A percentile compares a stretch with the other conserved stretches of the same genome.
phyloP scores from a whole-genome alignment of 2,329 filamentous ascomycete species.

The Alternaria brassicicola region DNA sequence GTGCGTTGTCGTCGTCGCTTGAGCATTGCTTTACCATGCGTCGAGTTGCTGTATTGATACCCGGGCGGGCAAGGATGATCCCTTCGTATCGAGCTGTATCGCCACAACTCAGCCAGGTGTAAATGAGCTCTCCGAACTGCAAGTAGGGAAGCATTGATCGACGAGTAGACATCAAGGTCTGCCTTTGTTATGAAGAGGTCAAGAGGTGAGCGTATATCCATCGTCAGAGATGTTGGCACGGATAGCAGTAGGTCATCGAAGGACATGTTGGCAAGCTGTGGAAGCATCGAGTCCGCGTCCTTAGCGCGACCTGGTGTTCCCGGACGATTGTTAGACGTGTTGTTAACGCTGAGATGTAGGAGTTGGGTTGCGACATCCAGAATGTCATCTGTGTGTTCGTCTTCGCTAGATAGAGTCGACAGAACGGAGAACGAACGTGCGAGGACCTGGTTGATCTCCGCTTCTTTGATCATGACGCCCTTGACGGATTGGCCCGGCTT shows the following conservation, averaged over 20 bases:
- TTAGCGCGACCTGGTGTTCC: conserved; percentile 51
- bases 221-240: conserved; percentile 70
- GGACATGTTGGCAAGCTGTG: conserved; percentile 54
- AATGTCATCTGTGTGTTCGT: conserved; percentile 74
- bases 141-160: conserved; percentile 85
- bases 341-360: conserved; percentile 69
- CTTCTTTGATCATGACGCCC: conserved; percentile 78
- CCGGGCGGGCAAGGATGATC: conserved; percentile 75
- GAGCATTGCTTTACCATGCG: conserved; percentile 65
- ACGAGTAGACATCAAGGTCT: conserved; percentile 80
- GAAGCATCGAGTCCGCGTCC: conserved; percentile 38
- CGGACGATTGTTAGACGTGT: conserved; percentile 45
- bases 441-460: conserved; percentile 79
- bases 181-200: conserved; percentile 82
- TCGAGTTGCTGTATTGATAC: conserved; percentile 66
- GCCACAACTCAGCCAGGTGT: conserved; percentile 84
- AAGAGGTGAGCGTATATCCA: conserved; percentile 77
- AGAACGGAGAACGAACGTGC: conserved; percentile 79
- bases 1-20: conserved; percentile 68
- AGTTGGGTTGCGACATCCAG: conserved; percentile 82
- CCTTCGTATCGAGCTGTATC: conserved; percentile 76
- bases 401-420: conserved; percentile 76
- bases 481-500: conserved; percentile 60
- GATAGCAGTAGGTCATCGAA: conserved; percentile 87
- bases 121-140: conserved; percentile 86